Percentiles rank a stretch among this genome's conserved stretches.
Conservation (phyloP, 1,139 yeast species). For the Saccharomyces uvarum region DNA sequence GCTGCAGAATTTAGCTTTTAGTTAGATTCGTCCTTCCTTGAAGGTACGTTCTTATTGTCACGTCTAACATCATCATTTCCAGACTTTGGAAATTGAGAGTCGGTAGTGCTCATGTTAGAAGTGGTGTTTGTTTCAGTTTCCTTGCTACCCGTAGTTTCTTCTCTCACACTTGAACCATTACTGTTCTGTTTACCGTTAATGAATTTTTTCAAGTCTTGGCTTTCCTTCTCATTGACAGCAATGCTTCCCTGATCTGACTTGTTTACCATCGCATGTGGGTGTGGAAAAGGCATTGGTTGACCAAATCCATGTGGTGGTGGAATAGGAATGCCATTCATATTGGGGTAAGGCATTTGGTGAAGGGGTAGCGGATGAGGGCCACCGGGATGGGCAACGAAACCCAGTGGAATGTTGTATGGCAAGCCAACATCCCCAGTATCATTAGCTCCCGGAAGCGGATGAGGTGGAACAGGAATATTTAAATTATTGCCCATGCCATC, state of each 20-base stretch:
- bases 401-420: slow-evolving; percentile 30
- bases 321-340: slow-evolving; percentile 17
- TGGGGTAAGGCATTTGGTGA: slow-evolving; percentile 26
- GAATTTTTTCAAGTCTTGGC: slow-evolving; percentile 8
- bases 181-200: slow-evolving; percentile 4
- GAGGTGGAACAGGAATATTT: slow-evolving; percentile 6
- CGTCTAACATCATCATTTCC: background rate
- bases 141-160: background rate
- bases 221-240: slow-evolving; percentile 12
- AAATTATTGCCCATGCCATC: slow-evolving; percentile 5
- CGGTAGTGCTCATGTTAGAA: background rate
- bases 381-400: slow-evolving; percentile 24
- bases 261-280: background rate
- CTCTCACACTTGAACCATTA: background rate
- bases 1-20: background rate
- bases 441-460: slow-evolving; percentile 1
- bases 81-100: slow-evolving; percentile 2
- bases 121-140: background rate
- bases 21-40: slow-evolving; percentile 1
- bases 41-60: background rate
- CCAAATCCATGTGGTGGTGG: slow-evolving; percentile 11
- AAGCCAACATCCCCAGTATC: slow-evolving; percentile 16
- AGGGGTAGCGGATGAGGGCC: slow-evolving; percentile 27
- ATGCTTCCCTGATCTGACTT: background rate
- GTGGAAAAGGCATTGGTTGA: slow-evolving; percentile 12